phyloP scores from a whole-genome alignment of 495 filamentous ascomycete genomes.

The Penicillium roqueforti region DNA sequence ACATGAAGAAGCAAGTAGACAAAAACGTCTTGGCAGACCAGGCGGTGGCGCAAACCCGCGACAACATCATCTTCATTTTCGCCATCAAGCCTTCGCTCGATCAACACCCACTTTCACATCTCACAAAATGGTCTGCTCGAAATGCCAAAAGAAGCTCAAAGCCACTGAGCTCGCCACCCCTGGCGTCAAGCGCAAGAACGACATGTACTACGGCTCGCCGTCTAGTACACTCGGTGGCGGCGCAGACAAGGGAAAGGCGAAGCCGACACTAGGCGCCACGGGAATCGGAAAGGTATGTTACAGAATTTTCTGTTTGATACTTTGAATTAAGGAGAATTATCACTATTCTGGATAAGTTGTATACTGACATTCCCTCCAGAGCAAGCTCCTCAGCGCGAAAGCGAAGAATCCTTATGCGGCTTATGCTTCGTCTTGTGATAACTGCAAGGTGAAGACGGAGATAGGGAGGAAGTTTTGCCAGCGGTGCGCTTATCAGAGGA shows the following conservation, averaged over 20 bases:
- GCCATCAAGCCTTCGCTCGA: background rate
- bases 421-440: conserved; percentile 57
- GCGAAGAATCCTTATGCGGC: conserved; percentile 68
- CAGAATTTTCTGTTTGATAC: background rate
- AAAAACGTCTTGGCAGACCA: conserved; percentile 18
- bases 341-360: background rate
- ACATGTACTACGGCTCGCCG: conserved; percentile 67
- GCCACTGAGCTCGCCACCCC: conserved; percentile 63
- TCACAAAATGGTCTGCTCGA: conserved; percentile 62
- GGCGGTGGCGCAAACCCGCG: conserved; percentile 20
- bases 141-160: conserved; percentile 61
- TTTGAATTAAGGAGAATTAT: background rate
- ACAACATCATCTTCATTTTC: conserved; percentile 10
- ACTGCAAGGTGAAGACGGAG: conserved; percentile 63
- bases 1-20: background rate
- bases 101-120: background rate
- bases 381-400: conserved; percentile 62
- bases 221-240: conserved; percentile 55
- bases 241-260: conserved; percentile 48
- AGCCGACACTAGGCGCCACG: conserved; percentile 34
- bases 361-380: conserved; percentile 35
- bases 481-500: conserved; percentile 61
- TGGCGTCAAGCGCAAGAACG: conserved; percentile 64
- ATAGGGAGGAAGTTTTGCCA: conserved; percentile 61
- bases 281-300: conserved; percentile 36